These are phyloP conservation scores for Coniferiporia weirii DNA, from an alignment of 1,284 basidiomycete species.

Conservation along the genomic window DNA sequence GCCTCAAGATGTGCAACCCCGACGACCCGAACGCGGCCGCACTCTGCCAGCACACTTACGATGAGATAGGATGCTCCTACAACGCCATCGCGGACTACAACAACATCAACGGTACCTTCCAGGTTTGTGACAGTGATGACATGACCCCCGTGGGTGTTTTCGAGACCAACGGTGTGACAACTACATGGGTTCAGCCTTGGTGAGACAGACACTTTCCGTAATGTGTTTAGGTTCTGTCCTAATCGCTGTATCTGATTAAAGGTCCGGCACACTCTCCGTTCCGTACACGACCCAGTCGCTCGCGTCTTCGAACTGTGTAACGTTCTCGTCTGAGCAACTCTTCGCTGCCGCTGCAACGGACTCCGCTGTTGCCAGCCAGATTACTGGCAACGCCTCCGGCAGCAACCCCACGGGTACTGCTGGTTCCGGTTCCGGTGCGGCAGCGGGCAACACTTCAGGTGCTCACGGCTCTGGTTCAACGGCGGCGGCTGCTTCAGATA, in stretches of 20 bases:
- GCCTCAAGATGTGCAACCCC: slow-evolving; percentile 21
- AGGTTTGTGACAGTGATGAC: slow-evolving; percentile 28
- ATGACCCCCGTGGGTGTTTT: slow-evolving; percentile 23
- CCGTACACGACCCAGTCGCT: slow-evolving; percentile 31
- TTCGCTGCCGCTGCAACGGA: slow-evolving; percentile 26
- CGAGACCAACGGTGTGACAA: slow-evolving; percentile 14
- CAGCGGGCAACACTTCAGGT: not conserved
- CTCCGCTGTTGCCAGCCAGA: slow-evolving; percentile 6
- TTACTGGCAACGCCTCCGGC: slow-evolving; percentile 20
- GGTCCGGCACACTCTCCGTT: not conserved
- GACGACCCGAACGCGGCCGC: slow-evolving; percentile 12
- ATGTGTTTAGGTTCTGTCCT: not conserved
- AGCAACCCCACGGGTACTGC: slow-evolving; percentile 6
- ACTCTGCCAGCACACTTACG: slow-evolving; percentile 22
- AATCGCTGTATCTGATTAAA: not conserved
- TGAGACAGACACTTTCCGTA: not conserved
- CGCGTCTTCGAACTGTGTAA: slow-evolving; percentile 32
- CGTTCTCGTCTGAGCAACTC: slow-evolving; percentile 30
- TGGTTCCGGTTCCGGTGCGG: slow-evolving; percentile 8
- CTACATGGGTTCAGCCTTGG: slow-evolving; percentile 19
- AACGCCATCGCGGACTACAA: slow-evolving; percentile 20
- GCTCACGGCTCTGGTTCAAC: not conserved
- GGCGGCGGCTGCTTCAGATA: too few relatives aligned
- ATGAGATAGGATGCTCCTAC: slow-evolving; percentile 20
- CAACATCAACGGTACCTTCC: slow-evolving; percentile 24